Evolutionary conservation across 129 eudicot species (phyloP).

Genomic region (Lactuca saligna): DNA sequence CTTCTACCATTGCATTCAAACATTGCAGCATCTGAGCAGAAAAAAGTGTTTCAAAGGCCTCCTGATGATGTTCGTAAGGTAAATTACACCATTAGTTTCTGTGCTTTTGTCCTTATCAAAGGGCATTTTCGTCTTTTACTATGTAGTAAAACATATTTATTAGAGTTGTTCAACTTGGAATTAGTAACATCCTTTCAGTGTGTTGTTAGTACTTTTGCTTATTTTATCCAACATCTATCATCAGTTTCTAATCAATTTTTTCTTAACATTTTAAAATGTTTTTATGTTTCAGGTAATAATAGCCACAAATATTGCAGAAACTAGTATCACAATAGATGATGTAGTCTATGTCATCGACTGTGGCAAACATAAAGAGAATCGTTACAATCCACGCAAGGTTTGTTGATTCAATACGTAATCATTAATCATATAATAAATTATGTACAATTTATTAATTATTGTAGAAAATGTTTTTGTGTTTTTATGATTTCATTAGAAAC

Average conservation of each 20-base stretch:
- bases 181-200: neutral
- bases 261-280: conserved; percentile 11
- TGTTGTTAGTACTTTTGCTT: neutral
- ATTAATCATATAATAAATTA: too few relatives aligned
- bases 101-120: neutral
- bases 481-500: conserved; percentile 50
- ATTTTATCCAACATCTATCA: neutral
- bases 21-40: conserved; percentile 83
- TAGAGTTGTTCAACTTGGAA: neutral
- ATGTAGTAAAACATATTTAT: too few relatives aligned
- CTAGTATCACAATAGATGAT: conserved; percentile 97
- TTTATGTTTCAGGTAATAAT: conserved; percentile 65
- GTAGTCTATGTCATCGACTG: conserved; percentile 94
- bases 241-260: neutral
- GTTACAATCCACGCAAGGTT: conserved; percentile 95
- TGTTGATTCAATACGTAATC: conserved; percentile 17
- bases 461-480: neutral
- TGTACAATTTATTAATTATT: neutral
- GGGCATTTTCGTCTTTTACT: neutral
- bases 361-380: conserved; percentile 96
- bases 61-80: conserved; percentile 80
- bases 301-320: conserved; percentile 98
- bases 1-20: conserved; percentile 90
- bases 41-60: conserved; percentile 76
- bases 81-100: conserved; percentile 14